Percentiles rank a stretch among this genome's conserved stretches.
phyloP scores from a whole-genome alignment of 345 rosid genomes.

The rapeseed (Brassica napus) region Da-Ae NC_063448.1:52020501-52021000 shows the following conservation, averaged over 20 bases:
- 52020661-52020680: not conserved
- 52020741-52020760: too few species aligned
- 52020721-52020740: too few species aligned
- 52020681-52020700: not conserved
- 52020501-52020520: slow-evolving; percentile 12
- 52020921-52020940: not conserved
- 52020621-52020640: not conserved
- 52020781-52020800: not conserved
- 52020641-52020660: not conserved
- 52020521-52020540: slow-evolving; percentile 8
- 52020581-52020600: not conserved
- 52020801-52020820: not conserved
- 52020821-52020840: not conserved
- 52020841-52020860: too few species aligned
- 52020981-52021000: not conserved
- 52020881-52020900: not conserved
- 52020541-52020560: not conserved
- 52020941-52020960: not conserved
- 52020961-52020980: not conserved
- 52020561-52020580: not conserved
- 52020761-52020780: not conserved
- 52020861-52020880: not conserved
- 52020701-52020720: not conserved
- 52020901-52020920: not conserved
- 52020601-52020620: not conserved